These are phyloP conservation scores for Aristolochia fimbriata DNA, from an alignment of 164 flowering plant genomes.

Conservation along the genomic window DNA sequence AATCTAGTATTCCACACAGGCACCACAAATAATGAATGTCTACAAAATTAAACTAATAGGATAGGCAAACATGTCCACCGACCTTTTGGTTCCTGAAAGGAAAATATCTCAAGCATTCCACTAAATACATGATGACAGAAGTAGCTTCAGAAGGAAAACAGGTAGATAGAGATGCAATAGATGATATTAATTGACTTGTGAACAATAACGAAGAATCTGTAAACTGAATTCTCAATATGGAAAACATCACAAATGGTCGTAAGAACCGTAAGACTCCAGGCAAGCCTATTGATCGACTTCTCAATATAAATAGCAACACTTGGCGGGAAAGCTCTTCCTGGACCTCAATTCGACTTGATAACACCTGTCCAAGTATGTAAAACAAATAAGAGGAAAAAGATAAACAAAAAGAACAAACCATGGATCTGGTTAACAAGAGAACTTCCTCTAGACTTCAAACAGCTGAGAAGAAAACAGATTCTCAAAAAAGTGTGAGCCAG, in stretches of 20 bases:
- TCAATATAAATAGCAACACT: conserved; percentile 43
- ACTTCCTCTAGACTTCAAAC: too few relatives aligned
- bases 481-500: too few relatives aligned
- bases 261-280: conserved; percentile 53
- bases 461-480: too few relatives aligned
- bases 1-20: too few relatives aligned
- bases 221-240: conserved; percentile 35
- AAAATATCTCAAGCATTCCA: conserved; percentile 32
- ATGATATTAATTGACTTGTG: conserved; percentile 40
- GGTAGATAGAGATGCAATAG: conserved; percentile 56
- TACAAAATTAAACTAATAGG: background rate
- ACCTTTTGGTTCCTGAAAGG: conserved; percentile 46
- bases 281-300: conserved; percentile 35
- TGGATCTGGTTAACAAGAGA: too few relatives aligned
- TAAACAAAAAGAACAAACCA: too few relatives aligned
- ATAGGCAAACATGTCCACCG: conserved; percentile 21
- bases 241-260: conserved; percentile 53
- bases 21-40: too few relatives aligned
- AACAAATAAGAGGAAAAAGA: too few relatives aligned
- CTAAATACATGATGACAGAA: conserved; percentile 43
- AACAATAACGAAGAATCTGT: conserved; percentile 32
- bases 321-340: conserved; percentile 65
- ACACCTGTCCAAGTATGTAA: conserved; percentile 31
- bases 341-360: conserved; percentile 52
- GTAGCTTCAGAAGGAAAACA: conserved; percentile 44